Conservation (phyloP, 2,329 filamentous ascomycete species). For the Cladosporium oxysporum region DNA sequence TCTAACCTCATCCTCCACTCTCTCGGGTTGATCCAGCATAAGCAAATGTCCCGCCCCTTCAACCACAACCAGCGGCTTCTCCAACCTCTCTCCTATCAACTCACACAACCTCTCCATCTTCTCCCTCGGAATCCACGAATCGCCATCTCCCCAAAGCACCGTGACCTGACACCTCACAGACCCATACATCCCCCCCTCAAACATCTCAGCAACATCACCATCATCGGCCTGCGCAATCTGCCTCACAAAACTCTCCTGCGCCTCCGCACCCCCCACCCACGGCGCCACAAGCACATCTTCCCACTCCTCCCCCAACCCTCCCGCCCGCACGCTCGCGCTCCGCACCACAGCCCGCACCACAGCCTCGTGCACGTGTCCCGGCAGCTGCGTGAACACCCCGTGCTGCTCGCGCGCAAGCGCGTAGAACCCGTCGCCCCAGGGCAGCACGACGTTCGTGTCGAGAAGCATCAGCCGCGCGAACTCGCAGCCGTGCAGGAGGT, state of each 20-base stretch:
- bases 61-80: slow-evolving; percentile 41
- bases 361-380: slow-evolving; percentile 37
- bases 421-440: slow-evolving; percentile 49
- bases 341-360: slow-evolving; percentile 45
- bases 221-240: slow-evolving; percentile 44
- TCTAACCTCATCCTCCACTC: slow-evolving; percentile 43
- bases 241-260: slow-evolving; percentile 42
- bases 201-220: slow-evolving; percentile 41
- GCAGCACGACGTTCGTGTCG: slow-evolving; percentile 47
- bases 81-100: slow-evolving; percentile 34
- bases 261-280: slow-evolving; percentile 29
- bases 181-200: neutral
- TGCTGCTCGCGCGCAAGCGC: slow-evolving; percentile 39
- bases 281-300: slow-evolving; percentile 42
- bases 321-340: slow-evolving; percentile 39
- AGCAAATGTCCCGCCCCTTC: slow-evolving; percentile 48
- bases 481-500: slow-evolving; percentile 35
- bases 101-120: slow-evolving; percentile 39
- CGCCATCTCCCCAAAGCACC: slow-evolving; percentile 49
- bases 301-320: slow-evolving; percentile 24
- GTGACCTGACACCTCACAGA: slow-evolving; percentile 34
- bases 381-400: slow-evolving; percentile 36
- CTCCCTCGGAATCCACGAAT: slow-evolving; percentile 48
- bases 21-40: slow-evolving; percentile 47
- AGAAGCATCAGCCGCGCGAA: slow-evolving; percentile 37